Base-by-base conservation (phyloP, 257 asterid species). In the Solanum ossicruentum region DNA sequence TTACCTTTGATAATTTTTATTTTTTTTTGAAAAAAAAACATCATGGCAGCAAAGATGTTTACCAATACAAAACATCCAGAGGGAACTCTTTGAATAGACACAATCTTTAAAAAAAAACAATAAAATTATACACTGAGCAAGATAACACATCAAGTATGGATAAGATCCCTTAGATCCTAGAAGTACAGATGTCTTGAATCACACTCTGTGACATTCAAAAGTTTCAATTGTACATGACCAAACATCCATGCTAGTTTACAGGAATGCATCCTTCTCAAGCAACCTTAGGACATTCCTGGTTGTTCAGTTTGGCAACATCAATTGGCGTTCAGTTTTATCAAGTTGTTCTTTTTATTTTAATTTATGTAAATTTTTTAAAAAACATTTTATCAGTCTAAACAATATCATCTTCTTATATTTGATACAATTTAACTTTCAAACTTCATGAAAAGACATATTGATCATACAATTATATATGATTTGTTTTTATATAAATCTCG, bases 201-300 rank as follows among this genome's bases (percentile, higher is more conserved):
- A 75, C 87, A 81, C 80, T 84, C 88, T 43, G 20, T 47, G 73
- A 88, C 89, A 86, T 70, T 70, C 73, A 82, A 87, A 88, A 84
- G 87, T 60, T 75, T 78, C 16, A 58, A 58, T 61, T 79, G 82
- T 87, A 85, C 52, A 86, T 45, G 82, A 32, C 10, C 82, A 88
- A 3, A 21, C 36, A 41, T 8, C 71, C 77, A 65, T 16, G 55
- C 65, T 75, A 8, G 65, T 87, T 83, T 47, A 97, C 78, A 97
- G 97, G 86, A 97, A 97, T n/a, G 97, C 99, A 80, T 95, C 97
- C 89, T 95, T 97, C 93, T 95, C 99, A 5, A 97, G 98, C 91
- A 97, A 87, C 88, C 92, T 89, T 47, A 95, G 92, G 81, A 97
- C 98, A 81, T 94, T 98, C 2, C 90, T 97, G 99, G 89, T 91